Evolutionary conservation across 768 basidiomycete genomes (phyloP).

Genomic region (Boletus reticulatus): DNA sequence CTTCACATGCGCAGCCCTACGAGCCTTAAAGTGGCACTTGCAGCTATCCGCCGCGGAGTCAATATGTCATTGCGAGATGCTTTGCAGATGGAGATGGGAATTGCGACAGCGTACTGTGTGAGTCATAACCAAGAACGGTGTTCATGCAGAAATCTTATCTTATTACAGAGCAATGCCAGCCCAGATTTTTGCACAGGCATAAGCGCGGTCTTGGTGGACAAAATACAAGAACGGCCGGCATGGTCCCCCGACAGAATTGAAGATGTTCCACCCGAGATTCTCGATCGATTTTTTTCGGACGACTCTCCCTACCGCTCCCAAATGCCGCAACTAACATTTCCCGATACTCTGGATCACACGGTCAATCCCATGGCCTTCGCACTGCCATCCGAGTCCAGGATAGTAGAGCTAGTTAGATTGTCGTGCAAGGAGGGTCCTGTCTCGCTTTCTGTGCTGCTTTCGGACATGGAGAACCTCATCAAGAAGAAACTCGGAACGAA

Average conservation of each 20-base stretch:
- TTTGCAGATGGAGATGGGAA: conserved; percentile 81
- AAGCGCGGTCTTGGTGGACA: conserved; percentile 58
- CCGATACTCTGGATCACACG: conserved; percentile 32
- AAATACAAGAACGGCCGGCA: conserved; percentile 48
- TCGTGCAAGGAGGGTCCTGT: conserved; percentile 41
- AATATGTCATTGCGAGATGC: conserved; percentile 59
- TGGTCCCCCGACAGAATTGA: conserved; percentile 71
- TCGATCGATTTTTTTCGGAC: conserved; percentile 64
- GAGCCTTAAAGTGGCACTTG: conserved; percentile 85
- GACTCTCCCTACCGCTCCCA: conserved; percentile 46
- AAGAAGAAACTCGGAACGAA: conserved; percentile 54
- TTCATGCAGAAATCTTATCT: conserved; percentile 11
- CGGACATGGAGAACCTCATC: conserved; percentile 19
- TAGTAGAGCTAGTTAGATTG: conserved; percentile 55
- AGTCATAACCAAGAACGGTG: conserved; percentile 34
- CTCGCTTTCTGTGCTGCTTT: conserved; percentile 21
- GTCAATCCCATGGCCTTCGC: conserved; percentile 41
- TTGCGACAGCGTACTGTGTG: conserved; percentile 89
- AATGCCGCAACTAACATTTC: conserved; percentile 44
- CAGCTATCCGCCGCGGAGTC: conserved; percentile 72
- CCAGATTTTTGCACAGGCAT: conserved; percentile 86
- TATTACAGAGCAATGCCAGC: conserved; percentile 63
- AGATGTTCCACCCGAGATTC: conserved; percentile 59
- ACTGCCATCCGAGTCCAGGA: conserved; percentile 77
- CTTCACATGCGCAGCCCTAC: conserved; percentile 83